Conservation (phyloP, 73 alveolate genomes). For the Paramecium pentaurelia region DNA sequence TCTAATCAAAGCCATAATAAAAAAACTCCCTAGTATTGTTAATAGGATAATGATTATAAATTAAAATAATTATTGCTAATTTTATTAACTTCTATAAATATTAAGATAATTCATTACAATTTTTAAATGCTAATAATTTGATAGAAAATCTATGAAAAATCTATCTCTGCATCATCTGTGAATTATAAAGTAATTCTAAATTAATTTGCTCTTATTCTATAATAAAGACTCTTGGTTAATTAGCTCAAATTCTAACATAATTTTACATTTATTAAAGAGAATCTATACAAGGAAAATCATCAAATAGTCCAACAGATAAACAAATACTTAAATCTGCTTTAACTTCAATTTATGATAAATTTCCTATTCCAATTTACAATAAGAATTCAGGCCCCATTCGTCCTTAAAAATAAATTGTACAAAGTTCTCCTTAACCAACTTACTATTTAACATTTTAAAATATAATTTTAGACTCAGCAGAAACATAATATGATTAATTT, state of each 20-base stretch:
- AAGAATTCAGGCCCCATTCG: background rate
- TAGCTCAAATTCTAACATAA: background rate
- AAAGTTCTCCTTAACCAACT: background rate
- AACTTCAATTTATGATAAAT: background rate
- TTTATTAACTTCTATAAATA: background rate
- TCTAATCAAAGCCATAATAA: background rate
- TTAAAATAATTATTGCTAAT: background rate
- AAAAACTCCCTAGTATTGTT: background rate
- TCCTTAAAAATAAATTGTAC: constrained; percentile 7
- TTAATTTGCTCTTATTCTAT: background rate
- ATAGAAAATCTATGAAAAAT: background rate
- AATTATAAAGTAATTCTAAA: background rate
- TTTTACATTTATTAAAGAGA: background rate
- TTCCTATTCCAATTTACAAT: background rate
- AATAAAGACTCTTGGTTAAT: background rate
- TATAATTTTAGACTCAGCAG: background rate
- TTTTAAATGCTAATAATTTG: background rate
- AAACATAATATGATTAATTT: background rate
- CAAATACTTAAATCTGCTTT: background rate
- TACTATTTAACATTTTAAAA: background rate
- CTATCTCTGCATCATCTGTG: background rate
- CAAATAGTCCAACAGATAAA: background rate
- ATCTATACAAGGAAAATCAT: background rate
- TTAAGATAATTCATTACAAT: background rate
- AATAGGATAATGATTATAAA: background rate